phyloP scores from a whole-genome alignment of 2,329 filamentous ascomycete species.

The Curvularia sp. region DNA sequence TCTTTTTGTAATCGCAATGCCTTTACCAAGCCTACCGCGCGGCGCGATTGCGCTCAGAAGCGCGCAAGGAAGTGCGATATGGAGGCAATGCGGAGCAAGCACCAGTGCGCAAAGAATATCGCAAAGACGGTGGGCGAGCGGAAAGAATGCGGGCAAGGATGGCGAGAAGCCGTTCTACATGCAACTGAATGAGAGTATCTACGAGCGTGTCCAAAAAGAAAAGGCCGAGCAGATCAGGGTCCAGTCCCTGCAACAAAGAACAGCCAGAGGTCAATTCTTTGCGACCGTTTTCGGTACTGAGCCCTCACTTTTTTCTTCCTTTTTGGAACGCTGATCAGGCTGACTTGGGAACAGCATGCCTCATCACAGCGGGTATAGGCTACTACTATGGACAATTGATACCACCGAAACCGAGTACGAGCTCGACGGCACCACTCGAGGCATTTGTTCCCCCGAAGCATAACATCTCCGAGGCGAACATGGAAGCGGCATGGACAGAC shows the following conservation, averaged over 20 bases:
- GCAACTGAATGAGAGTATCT: slow-evolving; percentile 68
- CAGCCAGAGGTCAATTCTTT: slow-evolving; percentile 49
- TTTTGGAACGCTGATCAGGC: background rate
- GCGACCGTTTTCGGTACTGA: slow-evolving; percentile 34
- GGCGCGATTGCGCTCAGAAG: slow-evolving; percentile 32
- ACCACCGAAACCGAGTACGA: slow-evolving; percentile 55
- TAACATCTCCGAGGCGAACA: slow-evolving; percentile 62
- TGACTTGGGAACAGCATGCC: slow-evolving; percentile 53
- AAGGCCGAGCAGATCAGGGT: slow-evolving; percentile 61
- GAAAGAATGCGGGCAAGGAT: slow-evolving; percentile 29
- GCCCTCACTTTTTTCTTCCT: background rate
- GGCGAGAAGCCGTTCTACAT: slow-evolving; percentile 61
- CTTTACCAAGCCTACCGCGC: slow-evolving; percentile 36
- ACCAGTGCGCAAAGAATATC: slow-evolving; percentile 23
- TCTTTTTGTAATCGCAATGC: slow-evolving; percentile 36
- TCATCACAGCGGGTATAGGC: slow-evolving; percentile 59
- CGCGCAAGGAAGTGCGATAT: slow-evolving; percentile 12
- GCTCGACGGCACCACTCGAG: slow-evolving; percentile 65
- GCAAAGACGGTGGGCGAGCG: slow-evolving; percentile 47
- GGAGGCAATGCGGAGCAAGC: slow-evolving; percentile 16
- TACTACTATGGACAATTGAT: slow-evolving; percentile 63
- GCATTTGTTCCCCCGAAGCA: slow-evolving; percentile 59
- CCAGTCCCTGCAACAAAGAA: slow-evolving; percentile 32
- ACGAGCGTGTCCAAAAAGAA: slow-evolving; percentile 64
- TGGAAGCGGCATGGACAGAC: slow-evolving; percentile 70